phyloP scores from a whole-genome alignment of 768 basidiomycete species.

The Russula foetens region DNA sequence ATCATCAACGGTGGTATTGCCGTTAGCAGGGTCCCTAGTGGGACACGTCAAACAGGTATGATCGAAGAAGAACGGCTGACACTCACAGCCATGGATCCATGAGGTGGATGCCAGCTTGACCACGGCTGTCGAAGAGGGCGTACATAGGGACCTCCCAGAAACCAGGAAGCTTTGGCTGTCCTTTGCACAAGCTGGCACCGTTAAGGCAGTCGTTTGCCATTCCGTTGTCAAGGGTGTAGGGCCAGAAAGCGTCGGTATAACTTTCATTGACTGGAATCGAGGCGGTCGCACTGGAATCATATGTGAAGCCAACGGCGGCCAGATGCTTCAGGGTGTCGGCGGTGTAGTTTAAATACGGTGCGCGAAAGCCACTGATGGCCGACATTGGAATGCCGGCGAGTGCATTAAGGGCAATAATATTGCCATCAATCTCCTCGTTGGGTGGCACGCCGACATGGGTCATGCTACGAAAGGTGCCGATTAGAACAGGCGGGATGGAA shows the following conservation, averaged over 20 bases:
- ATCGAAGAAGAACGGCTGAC: background rate
- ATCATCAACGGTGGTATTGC: conserved; percentile 42
- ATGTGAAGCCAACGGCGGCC: conserved; percentile 49
- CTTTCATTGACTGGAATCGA: conserved; percentile 57
- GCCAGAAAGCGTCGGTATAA: conserved; percentile 71
- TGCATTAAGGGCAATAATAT: conserved; percentile 70
- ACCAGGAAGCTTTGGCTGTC: conserved; percentile 63
- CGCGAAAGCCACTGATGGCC: conserved; percentile 64
- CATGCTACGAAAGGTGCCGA: conserved; percentile 42
- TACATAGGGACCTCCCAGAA: conserved; percentile 88
- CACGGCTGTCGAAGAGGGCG: conserved; percentile 57
- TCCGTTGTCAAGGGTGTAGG: conserved; percentile 73
- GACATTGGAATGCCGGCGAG: conserved; percentile 67
- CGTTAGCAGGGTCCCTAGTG: conserved; percentile 42
- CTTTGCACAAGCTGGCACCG: conserved; percentile 50
- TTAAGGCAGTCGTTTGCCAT: conserved; percentile 69
- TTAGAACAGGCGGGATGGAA: background rate
- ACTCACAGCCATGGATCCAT: conserved; percentile 82
- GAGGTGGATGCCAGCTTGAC: conserved; percentile 50
- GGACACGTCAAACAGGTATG: background rate
- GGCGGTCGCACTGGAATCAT: conserved; percentile 57
- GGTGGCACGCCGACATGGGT: conserved; percentile 64
- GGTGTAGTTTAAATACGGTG: conserved; percentile 64
- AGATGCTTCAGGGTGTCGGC: conserved; percentile 54
- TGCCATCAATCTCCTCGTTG: conserved; percentile 63